Evolutionary conservation across 768 basidiomycete species (phyloP).

Genomic region (Tremella mesenterica): DNA sequence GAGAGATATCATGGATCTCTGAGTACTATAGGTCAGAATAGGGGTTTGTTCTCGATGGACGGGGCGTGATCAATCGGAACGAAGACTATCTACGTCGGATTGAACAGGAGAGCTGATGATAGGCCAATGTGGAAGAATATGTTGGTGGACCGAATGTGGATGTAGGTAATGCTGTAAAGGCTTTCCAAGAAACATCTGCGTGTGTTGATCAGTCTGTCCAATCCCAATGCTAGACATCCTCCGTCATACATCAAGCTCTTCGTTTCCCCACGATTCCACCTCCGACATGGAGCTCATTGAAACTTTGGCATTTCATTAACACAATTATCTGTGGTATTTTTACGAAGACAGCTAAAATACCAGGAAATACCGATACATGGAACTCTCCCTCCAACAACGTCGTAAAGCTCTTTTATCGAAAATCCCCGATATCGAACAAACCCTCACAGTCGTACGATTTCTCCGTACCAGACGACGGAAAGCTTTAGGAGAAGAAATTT

Average conservation of each 20-base stretch:
- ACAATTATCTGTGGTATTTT: no score
- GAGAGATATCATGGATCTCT: no score
- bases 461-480: constrained; percentile 61
- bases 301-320: no score
- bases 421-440: constrained; percentile 92
- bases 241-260: not conserved
- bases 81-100: not conserved
- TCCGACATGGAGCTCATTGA: no score
- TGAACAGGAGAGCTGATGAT: not conserved
- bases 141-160: constrained; percentile 69
- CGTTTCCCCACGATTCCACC: no score
- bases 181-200: constrained; percentile 89
- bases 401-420: constrained; percentile 76
- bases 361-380: constrained; percentile 99
- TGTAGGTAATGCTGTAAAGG: constrained; percentile 66
- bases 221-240: not conserved
- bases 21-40: no score
- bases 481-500: constrained; percentile 21
- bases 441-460: constrained; percentile 77
- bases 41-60: no score
- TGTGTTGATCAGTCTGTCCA: constrained; percentile 48
- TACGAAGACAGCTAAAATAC: no score
- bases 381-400: constrained; percentile 69
- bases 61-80: not conserved
- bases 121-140: constrained; percentile 83